These are phyloP conservation scores for Cyberlindnera bimundalis DNA, from an alignment of 805 yeast species.

Conservation along the genomic window DNA sequence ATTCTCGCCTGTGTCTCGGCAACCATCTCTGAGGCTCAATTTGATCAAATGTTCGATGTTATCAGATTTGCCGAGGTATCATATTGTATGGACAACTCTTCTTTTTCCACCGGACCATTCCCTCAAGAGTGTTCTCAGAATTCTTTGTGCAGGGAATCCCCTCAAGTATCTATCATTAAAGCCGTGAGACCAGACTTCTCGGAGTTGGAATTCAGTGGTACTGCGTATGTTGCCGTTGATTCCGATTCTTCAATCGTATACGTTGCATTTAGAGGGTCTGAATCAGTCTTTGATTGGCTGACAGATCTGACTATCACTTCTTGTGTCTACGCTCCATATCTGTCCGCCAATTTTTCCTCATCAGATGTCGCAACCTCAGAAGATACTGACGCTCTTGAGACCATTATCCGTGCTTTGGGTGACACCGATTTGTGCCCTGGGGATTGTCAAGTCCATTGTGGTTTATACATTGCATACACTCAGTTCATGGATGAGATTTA, in stretches of 20 bases:
- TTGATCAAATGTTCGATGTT: no score
- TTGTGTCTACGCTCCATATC: constrained; percentile 5
- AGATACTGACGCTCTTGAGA: background rate
- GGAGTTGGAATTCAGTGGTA: constrained; percentile 43
- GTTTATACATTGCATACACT: constrained; percentile 49
- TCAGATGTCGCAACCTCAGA: background rate
- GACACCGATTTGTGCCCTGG: constrained; percentile 36
- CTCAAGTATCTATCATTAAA: no score
- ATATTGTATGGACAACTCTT: no score
- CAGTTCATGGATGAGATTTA: constrained; percentile 39
- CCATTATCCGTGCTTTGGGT: constrained; percentile 4
- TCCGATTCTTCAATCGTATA: constrained; percentile 39
- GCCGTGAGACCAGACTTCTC: constrained; percentile 17
- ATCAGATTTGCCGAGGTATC: no score
- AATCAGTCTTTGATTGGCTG: constrained; percentile 58
- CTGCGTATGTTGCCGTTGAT: constrained; percentile 55
- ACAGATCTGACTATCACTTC: constrained; percentile 41
- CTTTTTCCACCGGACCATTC: no score
- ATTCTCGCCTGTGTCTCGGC: no score
- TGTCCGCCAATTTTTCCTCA: constrained; percentile 1
- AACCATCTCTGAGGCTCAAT: no score
- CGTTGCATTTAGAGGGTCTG: constrained; percentile 62
- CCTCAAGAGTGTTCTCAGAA: no score
- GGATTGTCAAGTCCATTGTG: constrained; percentile 57
- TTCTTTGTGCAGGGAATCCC: no score